Evolutionary conservation across 2,329 filamentous ascomycete genomes (phyloP), one percentile per base, ranked within the genome.

Genomic region (Tympanopsis confertula): DNA sequence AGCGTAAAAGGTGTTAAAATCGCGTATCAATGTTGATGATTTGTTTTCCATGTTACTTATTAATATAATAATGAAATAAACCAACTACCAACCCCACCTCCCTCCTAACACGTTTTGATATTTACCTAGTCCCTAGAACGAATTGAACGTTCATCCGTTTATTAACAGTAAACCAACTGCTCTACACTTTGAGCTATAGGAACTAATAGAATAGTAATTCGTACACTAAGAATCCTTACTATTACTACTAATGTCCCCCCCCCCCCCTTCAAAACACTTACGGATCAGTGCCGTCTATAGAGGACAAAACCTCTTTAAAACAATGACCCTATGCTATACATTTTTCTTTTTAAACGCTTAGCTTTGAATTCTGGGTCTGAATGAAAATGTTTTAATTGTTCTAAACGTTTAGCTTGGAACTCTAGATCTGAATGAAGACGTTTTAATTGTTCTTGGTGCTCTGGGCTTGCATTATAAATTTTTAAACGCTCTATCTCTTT

Each of bases 141-240:
- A 33, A 10, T 33, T 15, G 30, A 33, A 33, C 30, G 15, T 33
- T 33, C 30, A 33, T 33, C 12, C 10, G 10, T 10, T 12, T 33
- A 33, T 33, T 18, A 33, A 33, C 30, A 33, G 30, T 33, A 33
- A 7, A 10, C 7, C 30, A n/a, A n/a, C n/a, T n/a, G 30, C 30
- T 33, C 30, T 10, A 33, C 30, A 10, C n/a, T 7, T 33, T 33
- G 30, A 33, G 30, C 30, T 33, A 33, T 33, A 33, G 30, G 30
- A 33, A 33, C 30, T 33, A 10, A 18, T 7, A 7, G 15, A 33
- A 18, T 12, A 33, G 7, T 12, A 18, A 33, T 10, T 17, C 7
- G 30, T 7, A 33, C 24, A 10, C 24, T 28, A 10, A 28, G 24
- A 28, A 28, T 28, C 24, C 24, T 28, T 28, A 28, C 24, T 28